Evolutionary conservation across 2,329 filamentous ascomycete genomes (phyloP).

Genomic region (Cytospora schulzeri): DNA sequence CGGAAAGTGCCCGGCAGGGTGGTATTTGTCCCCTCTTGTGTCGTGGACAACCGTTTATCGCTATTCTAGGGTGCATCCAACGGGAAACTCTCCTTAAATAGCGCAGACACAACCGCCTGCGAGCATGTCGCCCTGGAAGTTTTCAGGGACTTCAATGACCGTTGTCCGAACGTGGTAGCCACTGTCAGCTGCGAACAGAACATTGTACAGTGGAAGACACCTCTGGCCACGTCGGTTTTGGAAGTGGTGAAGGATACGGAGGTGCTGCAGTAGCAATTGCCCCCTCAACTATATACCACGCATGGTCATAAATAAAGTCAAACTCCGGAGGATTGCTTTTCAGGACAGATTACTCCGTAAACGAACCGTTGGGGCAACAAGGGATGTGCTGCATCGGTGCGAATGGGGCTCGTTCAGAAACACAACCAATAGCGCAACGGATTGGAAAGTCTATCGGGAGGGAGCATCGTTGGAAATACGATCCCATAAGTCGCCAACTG

Average conservation of each 20-base stretch:
- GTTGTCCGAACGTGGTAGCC: background rate
- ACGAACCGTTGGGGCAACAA: background rate
- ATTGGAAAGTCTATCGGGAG: background rate
- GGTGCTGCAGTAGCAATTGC: background rate
- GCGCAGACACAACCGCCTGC: background rate
- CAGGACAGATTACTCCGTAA: background rate
- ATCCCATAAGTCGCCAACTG: background rate
- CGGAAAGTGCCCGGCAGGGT: background rate
- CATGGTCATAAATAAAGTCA: background rate
- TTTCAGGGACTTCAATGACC: background rate
- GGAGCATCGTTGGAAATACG: background rate
- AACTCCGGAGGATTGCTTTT: no score
- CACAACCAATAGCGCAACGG: background rate
- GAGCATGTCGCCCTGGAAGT: background rate
- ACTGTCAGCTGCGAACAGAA: background rate
- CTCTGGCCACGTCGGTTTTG: no score
- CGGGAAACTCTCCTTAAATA: background rate
- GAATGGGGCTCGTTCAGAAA: background rate
- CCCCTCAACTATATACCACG: no score
- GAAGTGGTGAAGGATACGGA: background rate
- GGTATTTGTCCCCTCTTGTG: background rate
- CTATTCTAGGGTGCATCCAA: no score
- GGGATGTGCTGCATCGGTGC: background rate
- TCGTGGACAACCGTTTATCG: background rate
- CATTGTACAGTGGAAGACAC: background rate